These are phyloP conservation scores for Penicillium cosmopolitanum DNA, from an alignment of 495 filamentous ascomycete species.

Conservation along the genomic window DNA sequence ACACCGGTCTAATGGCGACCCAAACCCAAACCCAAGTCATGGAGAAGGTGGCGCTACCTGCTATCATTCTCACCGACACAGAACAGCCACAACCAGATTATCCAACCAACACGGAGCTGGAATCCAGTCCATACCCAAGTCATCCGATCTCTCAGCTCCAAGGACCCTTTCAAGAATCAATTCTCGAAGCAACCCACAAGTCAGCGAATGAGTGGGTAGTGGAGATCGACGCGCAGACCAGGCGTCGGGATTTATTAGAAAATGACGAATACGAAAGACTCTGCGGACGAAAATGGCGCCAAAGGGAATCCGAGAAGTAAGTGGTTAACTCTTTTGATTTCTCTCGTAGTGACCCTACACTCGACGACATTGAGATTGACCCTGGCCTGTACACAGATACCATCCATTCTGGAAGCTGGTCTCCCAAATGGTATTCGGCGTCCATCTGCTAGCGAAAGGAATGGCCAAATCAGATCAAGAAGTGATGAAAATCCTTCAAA, in stretches of 20 bases:
- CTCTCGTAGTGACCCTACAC: neutral
- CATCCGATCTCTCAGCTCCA: slow-evolving; percentile 89
- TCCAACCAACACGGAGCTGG: neutral
- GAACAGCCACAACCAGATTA: slow-evolving; percentile 11
- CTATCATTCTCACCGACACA: neutral
- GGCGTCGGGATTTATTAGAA: slow-evolving; percentile 71
- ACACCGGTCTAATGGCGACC: too few species aligned
- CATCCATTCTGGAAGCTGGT: slow-evolving; percentile 91
- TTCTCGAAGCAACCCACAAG: slow-evolving; percentile 66
- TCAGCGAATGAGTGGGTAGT: slow-evolving; percentile 53
- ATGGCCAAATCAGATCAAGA: slow-evolving; percentile 86
- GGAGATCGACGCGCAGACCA: slow-evolving; percentile 64
- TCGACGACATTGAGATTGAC: neutral
- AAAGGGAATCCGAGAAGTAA: slow-evolving; percentile 61
- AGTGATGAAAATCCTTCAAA: slow-evolving; percentile 87
- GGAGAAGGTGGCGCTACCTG: too few species aligned
- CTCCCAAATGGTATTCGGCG: slow-evolving; percentile 90
- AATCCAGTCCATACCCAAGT: slow-evolving; percentile 46
- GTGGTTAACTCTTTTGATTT: neutral
- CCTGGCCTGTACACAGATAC: slow-evolving; percentile 41
- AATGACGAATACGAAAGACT: slow-evolving; percentile 64
- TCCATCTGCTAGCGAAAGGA: slow-evolving; percentile 82
- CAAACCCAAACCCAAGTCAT: too few species aligned
- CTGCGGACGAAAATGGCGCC: slow-evolving; percentile 73
- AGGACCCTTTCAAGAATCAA: slow-evolving; percentile 90